Base-by-base conservation (phyloP, 331 rosid species). In the Acacia concinna region DNA sequence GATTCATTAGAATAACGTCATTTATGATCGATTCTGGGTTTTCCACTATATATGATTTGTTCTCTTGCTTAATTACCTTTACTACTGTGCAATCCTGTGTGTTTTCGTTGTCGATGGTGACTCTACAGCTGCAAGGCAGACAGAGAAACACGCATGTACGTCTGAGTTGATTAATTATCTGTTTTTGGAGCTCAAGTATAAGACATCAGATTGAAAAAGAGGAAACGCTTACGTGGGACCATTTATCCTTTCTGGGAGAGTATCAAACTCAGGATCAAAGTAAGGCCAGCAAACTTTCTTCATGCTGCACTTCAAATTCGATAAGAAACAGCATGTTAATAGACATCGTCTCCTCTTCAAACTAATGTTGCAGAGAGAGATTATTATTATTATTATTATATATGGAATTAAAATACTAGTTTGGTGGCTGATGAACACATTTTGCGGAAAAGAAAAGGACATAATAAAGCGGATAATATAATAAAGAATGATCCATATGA, bases 251-350 rank as follows among this genome's bases (percentile, higher is more conserved):
- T 92, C 93, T 10, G 75, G 82, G 51, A 85, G 92, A 37, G 65
- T 82, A 60, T 92, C 93, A 64, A 88, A 91, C 30, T 91, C 92
- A 47, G 97, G 97, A 88, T 91, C 97, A 47, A 89, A 91, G 82
- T 91, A 91, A 41, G 97, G 97, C 90, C 81, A 87, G 74, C 88
- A 90, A 75, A 90, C 87, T 75, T 81, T 79, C 73, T 84, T 83
- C 92, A 89, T 92, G 82, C 90, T 86, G 86, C 85, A 72, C 23
- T 40, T 20, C 23, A 77, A 38, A 65, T 28, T 14, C 60, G 49
- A 67, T 8, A 38, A 13, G 18, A 12, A 37, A 41, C 30, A 25
- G 0, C 5, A n/a, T 68, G 38, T 47, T 64, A 49, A 6, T 49
- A 18, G 1, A 17, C 13, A 32, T 5, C 40, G 31, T 6, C 35